Conservation (phyloP, 2,329 filamentous ascomycete species). For the Fusarium devonianum region DNA sequence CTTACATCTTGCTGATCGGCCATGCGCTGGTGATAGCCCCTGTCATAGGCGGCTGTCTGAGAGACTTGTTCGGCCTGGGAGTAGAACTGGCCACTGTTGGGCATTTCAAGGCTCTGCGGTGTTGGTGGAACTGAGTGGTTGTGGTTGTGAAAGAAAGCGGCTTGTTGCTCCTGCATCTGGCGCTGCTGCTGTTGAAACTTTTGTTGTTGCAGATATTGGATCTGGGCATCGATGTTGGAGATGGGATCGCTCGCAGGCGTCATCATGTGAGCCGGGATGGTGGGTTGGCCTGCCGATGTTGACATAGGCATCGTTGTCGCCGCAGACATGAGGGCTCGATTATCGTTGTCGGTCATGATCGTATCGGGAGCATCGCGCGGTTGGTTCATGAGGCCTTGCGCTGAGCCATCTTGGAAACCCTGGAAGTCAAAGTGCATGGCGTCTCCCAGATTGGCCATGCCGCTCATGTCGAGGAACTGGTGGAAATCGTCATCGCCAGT, state of each 20-base stretch:
- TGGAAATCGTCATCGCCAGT: constrained; percentile 67
- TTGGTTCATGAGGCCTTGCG: constrained; percentile 44
- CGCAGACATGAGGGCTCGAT: constrained; percentile 42
- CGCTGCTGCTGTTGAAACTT: constrained; percentile 67
- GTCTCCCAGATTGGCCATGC: constrained; percentile 61
- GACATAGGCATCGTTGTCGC: constrained; percentile 56
- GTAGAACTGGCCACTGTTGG: constrained; percentile 64
- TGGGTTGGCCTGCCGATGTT: constrained; percentile 52
- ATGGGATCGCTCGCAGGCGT: constrained; percentile 59
- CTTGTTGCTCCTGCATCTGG: constrained; percentile 64
- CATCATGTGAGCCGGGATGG: constrained; percentile 56
- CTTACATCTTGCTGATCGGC: constrained; percentile 74
- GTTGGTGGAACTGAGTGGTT: constrained; percentile 76
- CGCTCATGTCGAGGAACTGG: constrained; percentile 68
- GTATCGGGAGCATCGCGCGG: constrained; percentile 45
- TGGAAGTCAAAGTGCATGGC: constrained; percentile 67
- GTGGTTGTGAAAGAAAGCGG: constrained; percentile 61
- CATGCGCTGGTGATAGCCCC: constrained; percentile 67
- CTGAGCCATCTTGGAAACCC: constrained; percentile 55
- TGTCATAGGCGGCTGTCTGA: constrained; percentile 69
- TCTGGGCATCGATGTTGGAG: constrained; percentile 69
- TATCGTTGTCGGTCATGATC: constrained; percentile 47
- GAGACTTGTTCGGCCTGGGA: constrained; percentile 60
- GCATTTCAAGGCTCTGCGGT: constrained; percentile 80
- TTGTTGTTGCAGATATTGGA: constrained; percentile 70